A percentile compares a stretch with the other conserved stretches of the same genome.
These are phyloP conservation scores for Dactylis glomerata DNA, from an alignment of 176 grass and related monocot genomes.

Conservation along the genomic window DNA sequence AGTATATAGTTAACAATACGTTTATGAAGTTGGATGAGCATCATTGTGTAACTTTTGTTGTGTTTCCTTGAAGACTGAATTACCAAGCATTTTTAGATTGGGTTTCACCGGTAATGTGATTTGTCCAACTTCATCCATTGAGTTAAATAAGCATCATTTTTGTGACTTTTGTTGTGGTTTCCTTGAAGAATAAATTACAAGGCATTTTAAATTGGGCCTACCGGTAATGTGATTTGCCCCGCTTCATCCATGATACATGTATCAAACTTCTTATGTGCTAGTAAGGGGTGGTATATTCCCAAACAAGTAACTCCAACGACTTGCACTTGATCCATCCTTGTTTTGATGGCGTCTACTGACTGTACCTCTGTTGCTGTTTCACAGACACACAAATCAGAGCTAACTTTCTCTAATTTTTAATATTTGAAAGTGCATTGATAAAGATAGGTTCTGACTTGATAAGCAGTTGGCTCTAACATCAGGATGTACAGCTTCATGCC, in stretches of 20 bases:
- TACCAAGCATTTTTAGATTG: constrained; percentile 10
- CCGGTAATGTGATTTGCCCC: constrained; percentile 95
- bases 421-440: constrained; percentile 25
- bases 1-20: not conserved
- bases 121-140: constrained; percentile 98
- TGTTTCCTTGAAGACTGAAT: not conserved
- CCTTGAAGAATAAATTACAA: constrained; percentile 1
- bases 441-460: constrained; percentile 49
- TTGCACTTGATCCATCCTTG: constrained; percentile 77
- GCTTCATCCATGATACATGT: constrained; percentile 99
- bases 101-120: constrained; percentile 83
- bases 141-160: constrained; percentile 1
- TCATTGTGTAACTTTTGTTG: not conserved
- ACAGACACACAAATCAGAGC: constrained; percentile 33
- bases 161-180: not conserved
- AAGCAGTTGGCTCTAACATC: constrained; percentile 76
- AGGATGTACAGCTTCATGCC: constrained; percentile 75
- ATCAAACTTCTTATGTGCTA: constrained; percentile 92
- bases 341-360: constrained; percentile 74
- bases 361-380: constrained; percentile 54
- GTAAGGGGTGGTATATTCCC: constrained; percentile 85
- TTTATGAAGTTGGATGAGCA: not conserved
- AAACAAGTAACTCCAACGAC: constrained; percentile 97
- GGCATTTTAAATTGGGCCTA: constrained; percentile 34
- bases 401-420: constrained; percentile 14